Evolutionary conservation across 2,329 filamentous ascomycete species (phyloP).

Genomic region (Biscogniauxia marginata): DNA sequence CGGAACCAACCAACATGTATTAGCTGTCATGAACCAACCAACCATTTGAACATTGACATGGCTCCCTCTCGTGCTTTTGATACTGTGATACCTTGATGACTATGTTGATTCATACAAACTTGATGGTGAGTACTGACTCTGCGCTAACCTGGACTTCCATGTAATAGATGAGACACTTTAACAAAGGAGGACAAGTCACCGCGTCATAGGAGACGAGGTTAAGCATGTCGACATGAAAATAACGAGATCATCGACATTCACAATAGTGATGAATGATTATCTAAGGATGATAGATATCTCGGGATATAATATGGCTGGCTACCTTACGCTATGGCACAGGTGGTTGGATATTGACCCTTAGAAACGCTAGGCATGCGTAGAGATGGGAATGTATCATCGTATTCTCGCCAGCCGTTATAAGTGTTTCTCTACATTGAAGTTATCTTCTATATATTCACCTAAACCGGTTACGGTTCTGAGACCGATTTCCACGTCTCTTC

Average conservation of each 20-base stretch:
- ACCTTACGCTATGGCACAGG: no score
- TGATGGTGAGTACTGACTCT: no score
- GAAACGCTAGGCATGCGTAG: no score
- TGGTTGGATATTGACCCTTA: no score
- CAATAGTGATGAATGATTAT: neutral
- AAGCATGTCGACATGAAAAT: neutral
- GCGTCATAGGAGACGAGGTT: neutral
- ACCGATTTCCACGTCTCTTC: constrained; percentile 7
- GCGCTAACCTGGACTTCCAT: neutral
- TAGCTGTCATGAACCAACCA: no score
- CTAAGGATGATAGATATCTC: neutral
- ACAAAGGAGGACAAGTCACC: neutral
- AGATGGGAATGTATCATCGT: no score
- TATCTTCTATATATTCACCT: neutral
- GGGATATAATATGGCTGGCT: no score
- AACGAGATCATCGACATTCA: neutral
- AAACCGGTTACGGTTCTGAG: neutral
- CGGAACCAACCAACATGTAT: no score
- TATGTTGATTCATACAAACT: no score
- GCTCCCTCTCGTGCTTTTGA: no score
- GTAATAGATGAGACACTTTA: neutral
- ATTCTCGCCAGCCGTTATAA: neutral
- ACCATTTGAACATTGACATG: no score
- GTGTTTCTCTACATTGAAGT: neutral
- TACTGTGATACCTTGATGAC: no score